Base-by-base conservation (phyloP, 2,329 filamentous ascomycete genomes). In the Penicillium sp. region DNA sequence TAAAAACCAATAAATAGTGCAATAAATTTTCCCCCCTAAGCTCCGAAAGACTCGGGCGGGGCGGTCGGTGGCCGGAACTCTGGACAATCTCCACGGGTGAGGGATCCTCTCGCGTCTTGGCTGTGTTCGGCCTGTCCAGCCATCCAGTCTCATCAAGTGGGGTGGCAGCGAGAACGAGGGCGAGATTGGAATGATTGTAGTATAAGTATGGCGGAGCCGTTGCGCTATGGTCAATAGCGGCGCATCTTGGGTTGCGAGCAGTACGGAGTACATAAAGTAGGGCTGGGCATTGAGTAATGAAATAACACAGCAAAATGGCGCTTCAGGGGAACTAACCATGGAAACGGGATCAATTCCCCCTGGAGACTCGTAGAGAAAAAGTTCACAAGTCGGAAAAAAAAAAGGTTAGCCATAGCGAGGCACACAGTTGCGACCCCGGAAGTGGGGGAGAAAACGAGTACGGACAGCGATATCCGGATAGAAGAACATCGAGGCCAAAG, bases 41-140 rank as follows among this genome's bases (percentile, higher is more conserved):
- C 42, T 56, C 43, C 28, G 42, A 56, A 46, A 48, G 37, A 30
- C 22, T 37, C 19, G 46, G 42, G 59, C 48, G 61, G 61, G 61
- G 58, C 61, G 61, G 61, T 63, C 57, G 57, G 57, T 60, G 58
- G 38, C 52, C 58, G 55, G 58, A 53, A 53, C 58, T 61, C 59
- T 64, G 42, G 37, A 61, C 58, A 63, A 58, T 61, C 61, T 63
- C 61, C 61, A 61, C 58, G 61, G 54, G 53, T 57, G 49, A 53
- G 58, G 51, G 51, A 51, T 54, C 37, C 37, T 53, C 28, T 22
- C 38, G 55, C 55, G 52, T 33, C 10, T 7, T 63, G 58, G 53
- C 53, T 58, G 42, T 33, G 57, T 57, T 60, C 46, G 53, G 30
- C 30, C 38, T 35, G 40, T 46, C 54, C 19, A 58, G 43, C n/a